phyloP scores from a whole-genome alignment of 139 green algal species.

The Volvox africanus region DNA sequence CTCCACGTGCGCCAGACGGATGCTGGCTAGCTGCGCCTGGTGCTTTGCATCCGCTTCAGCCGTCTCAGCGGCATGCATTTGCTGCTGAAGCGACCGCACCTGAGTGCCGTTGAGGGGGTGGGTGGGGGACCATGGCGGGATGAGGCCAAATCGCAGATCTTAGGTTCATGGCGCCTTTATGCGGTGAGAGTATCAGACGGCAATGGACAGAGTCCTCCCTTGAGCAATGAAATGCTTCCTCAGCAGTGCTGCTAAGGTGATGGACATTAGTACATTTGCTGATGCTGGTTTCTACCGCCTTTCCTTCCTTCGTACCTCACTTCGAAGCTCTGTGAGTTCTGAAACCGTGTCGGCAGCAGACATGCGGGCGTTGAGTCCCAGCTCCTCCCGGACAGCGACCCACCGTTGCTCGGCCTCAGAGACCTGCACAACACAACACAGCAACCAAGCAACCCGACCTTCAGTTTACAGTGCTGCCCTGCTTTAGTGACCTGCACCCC shows the following conservation, averaged over 20 bases:
- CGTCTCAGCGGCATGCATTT: background rate
- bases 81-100: background rate
- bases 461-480: no score
- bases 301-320: background rate
- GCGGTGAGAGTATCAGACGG: no score
- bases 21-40: conserved; percentile 17
- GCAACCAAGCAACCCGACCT: no score
- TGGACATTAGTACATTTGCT: no score
- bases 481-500: no score
- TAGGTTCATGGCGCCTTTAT: no score
- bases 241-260: no score
- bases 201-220: no score
- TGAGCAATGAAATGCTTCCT: no score
- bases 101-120: background rate
- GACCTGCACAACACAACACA: background rate
- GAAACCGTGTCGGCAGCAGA: background rate
- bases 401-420: conserved; percentile 18
- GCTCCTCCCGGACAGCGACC: background rate
- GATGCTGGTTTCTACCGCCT: no score
- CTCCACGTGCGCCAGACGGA: conserved; percentile 7
- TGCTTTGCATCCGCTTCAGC: conserved; percentile 20
- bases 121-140: no score
- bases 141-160: no score
- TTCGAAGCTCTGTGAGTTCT: conserved; percentile 2
- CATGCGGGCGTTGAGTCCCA: background rate